phyloP scores from a whole-genome alignment of 2,329 filamentous ascomycete genomes.

The Colletotrichum eremochloae region DNA sequence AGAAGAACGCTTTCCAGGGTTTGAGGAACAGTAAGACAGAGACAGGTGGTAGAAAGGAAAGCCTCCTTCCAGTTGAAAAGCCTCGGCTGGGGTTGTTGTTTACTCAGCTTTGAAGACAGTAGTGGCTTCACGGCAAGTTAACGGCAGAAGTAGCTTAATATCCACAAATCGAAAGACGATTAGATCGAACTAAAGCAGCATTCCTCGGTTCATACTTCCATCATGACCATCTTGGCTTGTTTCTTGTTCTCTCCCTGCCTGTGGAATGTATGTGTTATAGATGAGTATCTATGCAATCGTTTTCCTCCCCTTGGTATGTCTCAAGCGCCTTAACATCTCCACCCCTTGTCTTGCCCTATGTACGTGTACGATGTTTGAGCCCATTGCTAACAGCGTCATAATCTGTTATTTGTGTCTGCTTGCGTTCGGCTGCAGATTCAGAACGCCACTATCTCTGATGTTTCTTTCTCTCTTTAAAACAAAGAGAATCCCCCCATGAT shows the following conservation, averaged over 20 bases:
- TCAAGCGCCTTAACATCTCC: no score
- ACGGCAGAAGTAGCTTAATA: constrained; percentile 39
- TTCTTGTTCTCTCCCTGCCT: background rate
- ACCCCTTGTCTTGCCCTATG: background rate
- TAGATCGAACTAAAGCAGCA: constrained; percentile 4
- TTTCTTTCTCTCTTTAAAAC: background rate
- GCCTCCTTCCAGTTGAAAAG: background rate
- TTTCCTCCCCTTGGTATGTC: background rate
- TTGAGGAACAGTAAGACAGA: background rate
- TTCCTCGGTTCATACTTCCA: background rate
- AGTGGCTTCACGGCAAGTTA: constrained; percentile 18
- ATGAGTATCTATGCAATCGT: background rate
- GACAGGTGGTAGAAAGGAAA: background rate
- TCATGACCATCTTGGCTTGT: background rate
- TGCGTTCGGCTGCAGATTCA: background rate
- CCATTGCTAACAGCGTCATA: background rate
- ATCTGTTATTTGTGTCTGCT: constrained; percentile 7
- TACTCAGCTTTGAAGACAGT: constrained; percentile 24
- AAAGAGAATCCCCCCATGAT: background rate
- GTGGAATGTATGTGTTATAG: background rate
- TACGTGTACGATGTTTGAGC: constrained; percentile 7
- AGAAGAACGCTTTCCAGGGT: background rate
- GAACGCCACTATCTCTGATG: background rate
- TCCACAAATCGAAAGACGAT: constrained; percentile 26
- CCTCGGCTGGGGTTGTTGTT: constrained; percentile 18